Evolutionary conservation across 2,329 filamentous ascomycete species (phyloP), one percentile per base, ranked within the genome.

Genomic region (Fusarium tanahbumbuense): DNA sequence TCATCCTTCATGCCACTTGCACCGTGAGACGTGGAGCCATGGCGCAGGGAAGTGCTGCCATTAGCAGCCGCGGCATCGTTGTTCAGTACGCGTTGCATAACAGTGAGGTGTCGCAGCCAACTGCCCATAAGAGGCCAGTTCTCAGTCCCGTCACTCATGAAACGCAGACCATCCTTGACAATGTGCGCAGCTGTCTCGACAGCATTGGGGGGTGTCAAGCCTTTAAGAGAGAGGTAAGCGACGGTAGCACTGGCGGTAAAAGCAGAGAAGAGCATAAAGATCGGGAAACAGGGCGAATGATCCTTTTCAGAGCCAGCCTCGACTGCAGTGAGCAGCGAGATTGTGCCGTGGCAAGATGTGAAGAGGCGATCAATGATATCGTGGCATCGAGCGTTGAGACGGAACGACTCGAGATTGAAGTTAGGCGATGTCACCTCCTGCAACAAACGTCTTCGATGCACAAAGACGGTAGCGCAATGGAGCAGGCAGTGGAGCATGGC

Each of bases 191-290:
- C 86, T 4, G 87, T 87, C 78, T 89, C 87, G 41, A 85, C 84
- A 25, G 86, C 85, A 65, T 86, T 86, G 16, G 81, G 78, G 1
- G 87, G 87, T 1, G 87, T 87, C 10, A 89, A 76, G 12, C 87
- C 86, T 79, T 89, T 89, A 47, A 89, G 82, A n/a, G 87, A 88
- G 30, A 89, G 82, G 77, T 88, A 89, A 15, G 87, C 87, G 3
- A 89, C 85, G 1, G 87, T 89, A 4, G 87, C 87, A 65, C 87
- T 87, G 4, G 87, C 86, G 0, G 87, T 89, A 67, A 89, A 89
- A 53, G 87, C 85, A 0, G 87, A 86, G 76, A 89, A 89, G 15
- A 89, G 81, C 87, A 89, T 89, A 66, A 88, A 88, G 57, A 89
- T 87, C 40, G 87, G 87, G 78, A 89, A 88, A 77, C 85, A 88